These are phyloP conservation scores for Fraxinus pennsylvanica DNA, from an alignment of 257 asterid species.

Conservation along the genomic window DNA sequence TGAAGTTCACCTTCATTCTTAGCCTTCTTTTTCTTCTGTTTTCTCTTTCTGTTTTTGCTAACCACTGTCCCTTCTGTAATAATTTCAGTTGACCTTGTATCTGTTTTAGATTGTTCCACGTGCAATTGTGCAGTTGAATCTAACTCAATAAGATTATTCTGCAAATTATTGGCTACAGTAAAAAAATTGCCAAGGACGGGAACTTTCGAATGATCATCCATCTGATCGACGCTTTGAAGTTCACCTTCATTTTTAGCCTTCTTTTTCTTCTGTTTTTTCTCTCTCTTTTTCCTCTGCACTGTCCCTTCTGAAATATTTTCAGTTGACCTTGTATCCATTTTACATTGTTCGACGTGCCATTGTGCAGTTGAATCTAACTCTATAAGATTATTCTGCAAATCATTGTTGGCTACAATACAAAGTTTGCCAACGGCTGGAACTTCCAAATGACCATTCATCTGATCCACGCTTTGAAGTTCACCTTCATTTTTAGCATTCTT, in stretches of 20 bases:
- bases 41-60: slow-evolving; percentile 30
- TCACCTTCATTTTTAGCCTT: slow-evolving; percentile 15
- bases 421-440: slow-evolving; percentile 16
- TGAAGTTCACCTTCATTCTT: slow-evolving; percentile 15
- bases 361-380: slow-evolving; percentile 24
- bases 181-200: slow-evolving; percentile 18
- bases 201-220: slow-evolving; percentile 21
- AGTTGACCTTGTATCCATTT: slow-evolving; percentile 28
- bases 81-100: slow-evolving; percentile 27
- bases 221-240: slow-evolving; percentile 9
- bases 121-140: slow-evolving; percentile 15
- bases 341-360: slow-evolving; percentile 22
- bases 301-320: slow-evolving; percentile 28
- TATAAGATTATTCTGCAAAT: slow-evolving; percentile 19
- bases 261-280: slow-evolving; percentile 22
- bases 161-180: slow-evolving; percentile 13
- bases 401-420: slow-evolving; percentile 20
- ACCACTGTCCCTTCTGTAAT: slow-evolving; percentile 21
- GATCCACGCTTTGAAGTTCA: slow-evolving; percentile 13
- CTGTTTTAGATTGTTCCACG: slow-evolving; percentile 29
- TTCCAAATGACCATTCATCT: slow-evolving; percentile 17
- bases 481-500: slow-evolving; percentile 13
- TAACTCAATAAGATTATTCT: slow-evolving; percentile 23
- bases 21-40: slow-evolving; percentile 11
- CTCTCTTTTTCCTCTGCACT: slow-evolving; percentile 25